Conservation (phyloP, 257 asterid species). For the Ehretia macrophylla region DNA sequence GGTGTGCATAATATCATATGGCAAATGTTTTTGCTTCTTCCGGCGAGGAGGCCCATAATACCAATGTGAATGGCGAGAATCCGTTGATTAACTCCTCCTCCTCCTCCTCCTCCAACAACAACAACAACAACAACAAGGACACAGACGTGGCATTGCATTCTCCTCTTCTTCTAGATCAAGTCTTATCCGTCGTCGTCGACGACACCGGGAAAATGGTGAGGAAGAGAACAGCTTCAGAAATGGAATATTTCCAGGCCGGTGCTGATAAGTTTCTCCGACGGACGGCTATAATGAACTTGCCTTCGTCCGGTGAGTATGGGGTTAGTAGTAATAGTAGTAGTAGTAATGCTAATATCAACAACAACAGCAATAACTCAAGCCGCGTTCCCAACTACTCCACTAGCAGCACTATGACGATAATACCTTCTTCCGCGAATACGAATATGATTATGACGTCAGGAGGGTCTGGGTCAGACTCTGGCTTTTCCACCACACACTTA, state of each 20-base stretch:
- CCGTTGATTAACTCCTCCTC: too few relatives aligned
- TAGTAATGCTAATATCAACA: neutral
- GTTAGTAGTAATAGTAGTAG: neutral
- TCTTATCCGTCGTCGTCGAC: neutral
- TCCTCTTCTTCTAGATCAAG: conserved; percentile 1
- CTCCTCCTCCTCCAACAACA: too few relatives aligned
- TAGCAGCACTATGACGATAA: conserved; percentile 44
- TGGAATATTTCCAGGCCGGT: conserved; percentile 46
- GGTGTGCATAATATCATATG: conserved; percentile 1
- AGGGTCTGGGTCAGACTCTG: conserved; percentile 35
- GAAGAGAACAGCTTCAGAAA: conserved; percentile 77
- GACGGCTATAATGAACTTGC: conserved; percentile 11
- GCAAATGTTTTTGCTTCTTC: conserved; percentile 44
- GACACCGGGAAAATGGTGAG: conserved; percentile 47
- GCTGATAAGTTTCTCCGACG: conserved; percentile 47
- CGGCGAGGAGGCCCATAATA: conserved; percentile 15
- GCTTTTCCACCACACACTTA: conserved; percentile 24
- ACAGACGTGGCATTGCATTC: conserved; percentile 15
- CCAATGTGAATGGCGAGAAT: neutral
- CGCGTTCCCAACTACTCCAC: conserved; percentile 78
- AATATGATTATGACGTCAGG: conserved; percentile 46
- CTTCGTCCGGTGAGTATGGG: conserved; percentile 8
- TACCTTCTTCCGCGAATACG: conserved; percentile 40
- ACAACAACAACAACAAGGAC: conserved; percentile 15
- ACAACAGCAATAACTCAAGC: conserved; percentile 14